A percentile compares a stretch with the other conserved stretches of the same genome.
Evolutionary conservation across 2,329 filamentous ascomycete genomes (phyloP).

Genomic region (Cytospora paraplurivora): DNA sequence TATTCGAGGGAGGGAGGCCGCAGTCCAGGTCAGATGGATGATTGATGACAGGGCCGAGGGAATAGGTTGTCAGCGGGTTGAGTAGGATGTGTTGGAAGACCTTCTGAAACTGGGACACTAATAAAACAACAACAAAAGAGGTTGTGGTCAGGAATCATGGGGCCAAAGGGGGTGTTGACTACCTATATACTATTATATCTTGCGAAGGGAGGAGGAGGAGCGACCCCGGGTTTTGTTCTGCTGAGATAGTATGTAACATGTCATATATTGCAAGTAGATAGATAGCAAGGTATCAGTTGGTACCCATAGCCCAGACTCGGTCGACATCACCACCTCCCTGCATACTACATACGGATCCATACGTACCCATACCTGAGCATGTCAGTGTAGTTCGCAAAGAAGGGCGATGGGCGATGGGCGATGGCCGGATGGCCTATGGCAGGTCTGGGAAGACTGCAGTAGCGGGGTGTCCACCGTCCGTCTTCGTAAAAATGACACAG

Average conservation of each 20-base stretch:
- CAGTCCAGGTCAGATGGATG: slow-evolving; percentile 4
- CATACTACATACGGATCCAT: background rate
- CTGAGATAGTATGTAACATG: slow-evolving; percentile 8
- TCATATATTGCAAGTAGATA: background rate
- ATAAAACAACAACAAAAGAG: slow-evolving; percentile 25
- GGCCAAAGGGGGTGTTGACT: slow-evolving; percentile 21
- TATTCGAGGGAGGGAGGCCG: slow-evolving; percentile 1
- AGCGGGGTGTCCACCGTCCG: slow-evolving; percentile 3
- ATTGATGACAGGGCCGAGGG: slow-evolving; percentile 14
- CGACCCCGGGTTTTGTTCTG: slow-evolving; percentile 2
- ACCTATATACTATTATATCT: background rate
- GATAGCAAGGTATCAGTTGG: no score
- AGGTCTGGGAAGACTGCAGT: slow-evolving; percentile 2
- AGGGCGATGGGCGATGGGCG: no score
- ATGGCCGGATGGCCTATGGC: background rate
- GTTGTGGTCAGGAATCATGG: slow-evolving; percentile 17
- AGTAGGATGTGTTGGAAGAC: slow-evolving; percentile 7
- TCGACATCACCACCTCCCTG: slow-evolving; percentile 18
- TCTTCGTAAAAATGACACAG: slow-evolving; percentile 24
- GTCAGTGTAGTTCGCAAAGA: background rate
- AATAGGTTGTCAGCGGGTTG: slow-evolving; percentile 5
- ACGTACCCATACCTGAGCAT: background rate
- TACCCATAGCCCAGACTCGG: slow-evolving; percentile 7
- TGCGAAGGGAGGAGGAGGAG: background rate
- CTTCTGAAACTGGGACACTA: slow-evolving; percentile 22